phyloP scores from a whole-genome alignment of 257 asterid genomes.

The Nicotiana otophora region DNA sequence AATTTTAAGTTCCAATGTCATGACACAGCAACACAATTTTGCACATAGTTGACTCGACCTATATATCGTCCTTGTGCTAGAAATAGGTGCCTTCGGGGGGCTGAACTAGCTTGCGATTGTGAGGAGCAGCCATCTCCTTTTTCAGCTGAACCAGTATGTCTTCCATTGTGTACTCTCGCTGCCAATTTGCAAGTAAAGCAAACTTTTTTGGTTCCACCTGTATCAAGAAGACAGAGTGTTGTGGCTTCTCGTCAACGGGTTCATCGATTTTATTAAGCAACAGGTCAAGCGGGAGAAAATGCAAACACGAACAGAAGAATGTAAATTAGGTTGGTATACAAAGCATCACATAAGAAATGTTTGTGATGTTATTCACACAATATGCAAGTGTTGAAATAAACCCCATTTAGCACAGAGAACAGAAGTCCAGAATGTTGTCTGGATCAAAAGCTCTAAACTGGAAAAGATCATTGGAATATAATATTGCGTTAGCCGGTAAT shows the following conservation, averaged over 20 bases:
- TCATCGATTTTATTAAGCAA: background rate
- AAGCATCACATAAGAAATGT: background rate
- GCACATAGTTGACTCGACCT: background rate
- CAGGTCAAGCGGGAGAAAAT: background rate
- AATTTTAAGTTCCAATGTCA: conserved; percentile 9
- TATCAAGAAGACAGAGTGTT: conserved; percentile 3
- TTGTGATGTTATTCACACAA: background rate
- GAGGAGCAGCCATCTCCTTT: conserved; percentile 62
- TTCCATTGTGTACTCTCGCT: conserved; percentile 72
- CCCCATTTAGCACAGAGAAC: background rate
- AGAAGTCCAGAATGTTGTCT: background rate
- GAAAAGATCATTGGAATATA: background rate
- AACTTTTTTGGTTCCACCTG: conserved; percentile 83
- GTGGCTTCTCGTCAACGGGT: conserved; percentile 1
- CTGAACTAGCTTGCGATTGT: conserved; percentile 65
- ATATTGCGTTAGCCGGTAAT: background rate
- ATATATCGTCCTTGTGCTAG: conserved; percentile 26
- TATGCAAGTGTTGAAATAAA: background rate
- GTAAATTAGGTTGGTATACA: background rate
- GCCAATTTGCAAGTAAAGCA: conserved; percentile 65
- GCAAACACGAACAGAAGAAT: background rate
- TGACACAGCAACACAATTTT: conserved; percentile 2
- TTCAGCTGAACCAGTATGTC: conserved; percentile 55
- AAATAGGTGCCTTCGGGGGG: conserved; percentile 90
- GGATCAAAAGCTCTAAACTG: background rate